These are phyloP conservation scores for Moricandia moricandioides DNA, from an alignment of 345 rosid species.

Conservation along the genomic window DNA sequence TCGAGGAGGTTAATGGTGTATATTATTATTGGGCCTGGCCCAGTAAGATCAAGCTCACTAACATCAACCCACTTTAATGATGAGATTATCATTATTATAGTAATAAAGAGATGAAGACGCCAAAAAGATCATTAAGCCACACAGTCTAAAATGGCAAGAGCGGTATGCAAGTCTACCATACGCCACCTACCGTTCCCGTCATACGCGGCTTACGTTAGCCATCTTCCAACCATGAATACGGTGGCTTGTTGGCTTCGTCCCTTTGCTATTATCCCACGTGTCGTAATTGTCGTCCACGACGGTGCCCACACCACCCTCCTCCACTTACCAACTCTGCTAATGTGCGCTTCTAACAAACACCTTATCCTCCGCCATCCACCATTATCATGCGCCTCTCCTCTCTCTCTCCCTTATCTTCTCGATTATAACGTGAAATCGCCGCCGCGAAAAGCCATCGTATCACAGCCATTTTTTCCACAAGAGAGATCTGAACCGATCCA, in stretches of 20 bases:
- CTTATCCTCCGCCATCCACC: constrained; percentile 36
- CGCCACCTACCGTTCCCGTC: constrained; percentile 35
- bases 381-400: constrained; percentile 30
- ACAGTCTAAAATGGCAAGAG: constrained; percentile 21
- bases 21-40: neutral
- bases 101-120: no score
- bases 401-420: constrained; percentile 37
- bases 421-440: constrained; percentile 29
- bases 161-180: constrained; percentile 21
- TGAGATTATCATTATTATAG: no score
- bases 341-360: constrained; percentile 24
- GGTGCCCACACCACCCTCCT: constrained; percentile 36
- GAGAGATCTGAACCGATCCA: constrained; percentile 26
- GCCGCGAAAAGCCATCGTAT: constrained; percentile 24
- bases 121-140: constrained; percentile 6
- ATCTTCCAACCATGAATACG: constrained; percentile 17
- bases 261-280: constrained; percentile 38
- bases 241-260: constrained; percentile 29
- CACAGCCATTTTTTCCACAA: neutral
- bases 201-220: constrained; percentile 52
- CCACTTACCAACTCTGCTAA: constrained; percentile 22
- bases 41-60: no score
- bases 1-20: neutral
- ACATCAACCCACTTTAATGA: no score
- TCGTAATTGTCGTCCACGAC: constrained; percentile 29